Evolutionary conservation across 31 red algal genomes (phyloP).

Genomic region (Porphyra umbilicalis): DNA sequence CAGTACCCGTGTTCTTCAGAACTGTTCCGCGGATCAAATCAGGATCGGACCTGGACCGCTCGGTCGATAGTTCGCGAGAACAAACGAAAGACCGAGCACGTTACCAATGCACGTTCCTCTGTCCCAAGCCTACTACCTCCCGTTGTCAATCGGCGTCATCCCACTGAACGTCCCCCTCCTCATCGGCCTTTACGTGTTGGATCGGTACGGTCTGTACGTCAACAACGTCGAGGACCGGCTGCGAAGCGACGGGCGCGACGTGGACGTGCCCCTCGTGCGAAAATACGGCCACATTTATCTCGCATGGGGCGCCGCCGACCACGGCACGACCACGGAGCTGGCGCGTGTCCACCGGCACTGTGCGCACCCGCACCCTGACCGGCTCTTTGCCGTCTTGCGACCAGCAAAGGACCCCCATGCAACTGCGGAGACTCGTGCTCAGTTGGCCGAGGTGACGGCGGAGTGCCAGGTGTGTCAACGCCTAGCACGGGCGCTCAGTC

Average conservation of each 20-base stretch:
- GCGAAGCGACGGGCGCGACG: not conserved
- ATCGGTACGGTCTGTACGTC: not conserved
- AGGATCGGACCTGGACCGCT: too few relatives aligned
- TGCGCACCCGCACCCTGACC: not conserved
- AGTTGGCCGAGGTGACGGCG: too few relatives aligned
- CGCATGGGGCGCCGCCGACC: not conserved
- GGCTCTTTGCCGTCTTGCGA: not conserved
- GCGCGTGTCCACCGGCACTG: not conserved
- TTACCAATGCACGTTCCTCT: too few relatives aligned
- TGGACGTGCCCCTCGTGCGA: not conserved
- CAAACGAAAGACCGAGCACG: too few relatives aligned
- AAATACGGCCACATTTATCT: not conserved
- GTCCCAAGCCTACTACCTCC: too few relatives aligned
- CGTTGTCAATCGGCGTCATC: not conserved
- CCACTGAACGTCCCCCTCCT: not conserved
- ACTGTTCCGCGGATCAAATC: too few relatives aligned
- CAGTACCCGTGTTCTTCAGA: too few relatives aligned
- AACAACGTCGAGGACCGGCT: not conserved
- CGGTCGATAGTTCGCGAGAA: too few relatives aligned
- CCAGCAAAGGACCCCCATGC: not conserved
- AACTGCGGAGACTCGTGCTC: not conserved
- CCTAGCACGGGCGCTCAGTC: not conserved
- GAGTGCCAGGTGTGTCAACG: not conserved
- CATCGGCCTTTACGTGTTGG: not conserved
- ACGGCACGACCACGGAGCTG: not conserved